Evolutionary conservation across 306 rosid species (phyloP), one percentile per base, ranked within the genome.

Genomic region (Sindora glabra): DNA sequence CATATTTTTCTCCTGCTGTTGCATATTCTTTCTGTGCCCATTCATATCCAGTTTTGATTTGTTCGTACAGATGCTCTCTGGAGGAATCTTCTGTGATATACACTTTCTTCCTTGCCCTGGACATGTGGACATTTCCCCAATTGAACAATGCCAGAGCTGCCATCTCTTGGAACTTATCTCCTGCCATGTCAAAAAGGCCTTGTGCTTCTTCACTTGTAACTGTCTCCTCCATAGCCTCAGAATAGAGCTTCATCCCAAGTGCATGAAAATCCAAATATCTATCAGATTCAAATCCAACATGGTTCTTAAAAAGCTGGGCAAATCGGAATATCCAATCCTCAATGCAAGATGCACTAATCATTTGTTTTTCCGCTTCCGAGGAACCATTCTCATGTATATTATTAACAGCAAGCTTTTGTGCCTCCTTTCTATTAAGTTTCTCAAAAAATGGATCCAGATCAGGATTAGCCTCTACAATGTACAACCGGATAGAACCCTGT

Each of bases 171-270:
- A 91, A 91, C 83, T 72, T 88, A 38, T 57, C 83, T 39, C 77
- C 84, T 39, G 98, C 98, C 71, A 71, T 69, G 75, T 81, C 81
- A 17, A 91, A 91, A 23, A 88, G 78, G 51, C 65, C 77, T 77
- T 88, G 98, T 17, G 98, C 96, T 68, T 83, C 96, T 59, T 91
- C 87, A 48, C 95, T 78, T 10, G 95, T 88, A 56, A 83, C 80
- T 4, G 82, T 80, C 76, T 88, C 98, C 71, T 91, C 98, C 90
- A 91, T 76, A 13, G 96, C 98, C 84, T 91, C 98, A 0, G 96
- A 88, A 74, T 83, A 91, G 62, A 88, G 70, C 79, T 88, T 86
- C 87, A 85, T 70, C 36, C 97, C 97, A 48, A 81, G 84, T 59
- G 83, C 89, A 49, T 87, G 95, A 71, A 85, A 79, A 83, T 87